phyloP scores from a whole-genome alignment of 2,329 filamentous ascomycete genomes.

The Botrytis porri region DNA sequence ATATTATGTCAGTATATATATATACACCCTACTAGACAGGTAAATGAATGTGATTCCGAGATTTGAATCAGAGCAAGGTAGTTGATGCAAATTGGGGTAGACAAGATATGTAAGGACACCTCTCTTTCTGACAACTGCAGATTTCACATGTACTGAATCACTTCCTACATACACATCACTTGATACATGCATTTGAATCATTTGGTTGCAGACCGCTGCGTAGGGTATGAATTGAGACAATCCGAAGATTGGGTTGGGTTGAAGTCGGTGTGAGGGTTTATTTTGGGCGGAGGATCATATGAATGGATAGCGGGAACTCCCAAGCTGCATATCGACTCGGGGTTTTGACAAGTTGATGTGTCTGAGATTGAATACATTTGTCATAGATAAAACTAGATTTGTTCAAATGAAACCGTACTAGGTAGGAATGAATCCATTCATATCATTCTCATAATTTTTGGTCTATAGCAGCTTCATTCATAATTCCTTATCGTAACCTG shows the following conservation, averaged over 20 bases:
- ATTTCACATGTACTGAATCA: neutral
- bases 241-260: neutral
- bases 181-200: neutral
- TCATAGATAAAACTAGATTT: neutral
- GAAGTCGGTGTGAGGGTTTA: neutral
- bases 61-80: neutral
- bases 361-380: neutral
- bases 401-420: neutral
- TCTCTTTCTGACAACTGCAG: neutral
- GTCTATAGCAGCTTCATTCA: slow-evolving; percentile 14
- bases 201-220: neutral
- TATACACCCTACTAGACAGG: neutral
- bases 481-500: neutral
- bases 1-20: neutral
- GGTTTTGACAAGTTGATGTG: neutral
- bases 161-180: neutral
- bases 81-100: neutral
- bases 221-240: neutral
- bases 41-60: neutral
- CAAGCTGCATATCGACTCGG: neutral
- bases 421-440: neutral
- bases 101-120: neutral
- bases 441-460: neutral
- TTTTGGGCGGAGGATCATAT: neutral
- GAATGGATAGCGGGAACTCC: neutral